These are phyloP conservation scores for Tolypocladium tropicale DNA, from an alignment of 2,329 filamentous ascomycete genomes.

Conservation along the genomic window DNA sequence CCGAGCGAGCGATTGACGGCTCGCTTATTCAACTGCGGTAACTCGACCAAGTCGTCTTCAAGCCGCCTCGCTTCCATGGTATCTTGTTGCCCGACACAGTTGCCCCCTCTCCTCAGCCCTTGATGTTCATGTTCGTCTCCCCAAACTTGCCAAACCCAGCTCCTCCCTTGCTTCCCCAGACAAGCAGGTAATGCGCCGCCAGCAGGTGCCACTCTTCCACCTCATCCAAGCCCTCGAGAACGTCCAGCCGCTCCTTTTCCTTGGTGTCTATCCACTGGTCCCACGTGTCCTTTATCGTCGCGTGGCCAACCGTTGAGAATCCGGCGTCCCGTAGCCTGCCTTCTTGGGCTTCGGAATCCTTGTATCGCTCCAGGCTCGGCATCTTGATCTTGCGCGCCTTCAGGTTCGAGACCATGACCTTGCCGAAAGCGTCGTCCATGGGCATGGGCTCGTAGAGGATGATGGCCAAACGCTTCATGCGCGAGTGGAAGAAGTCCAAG, in stretches of 20 bases:
- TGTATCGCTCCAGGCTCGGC: conserved; percentile 70
- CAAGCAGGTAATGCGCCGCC: conserved; percentile 79
- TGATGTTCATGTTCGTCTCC: background rate
- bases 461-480: conserved; percentile 41
- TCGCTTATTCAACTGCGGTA: too few relatives aligned
- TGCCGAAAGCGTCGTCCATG: conserved; percentile 76
- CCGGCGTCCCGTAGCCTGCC: conserved; percentile 55
- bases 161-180: conserved; percentile 69
- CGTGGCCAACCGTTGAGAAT: conserved; percentile 37
- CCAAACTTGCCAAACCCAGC: conserved; percentile 2
- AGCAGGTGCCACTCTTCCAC: conserved; percentile 88
- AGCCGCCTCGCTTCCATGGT: background rate
- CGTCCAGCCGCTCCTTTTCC: conserved; percentile 72
- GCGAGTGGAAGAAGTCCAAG: conserved; percentile 51
- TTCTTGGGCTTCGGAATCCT: conserved; percentile 57
- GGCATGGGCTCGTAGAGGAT: conserved; percentile 85
- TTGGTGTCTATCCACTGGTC: conserved; percentile 56
- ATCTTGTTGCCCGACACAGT: background rate
- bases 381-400: conserved; percentile 72
- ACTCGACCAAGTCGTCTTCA: too few relatives aligned
- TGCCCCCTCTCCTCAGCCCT: background rate
- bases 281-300: conserved; percentile 55
- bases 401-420: conserved; percentile 86
- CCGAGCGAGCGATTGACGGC: background rate
- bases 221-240: conserved; percentile 83